Percentiles rank a stretch among this genome's conserved stretches.
phyloP scores from a whole-genome alignment of 768 basidiomycete species.

The Kwoniella bestiolae region DNA sequence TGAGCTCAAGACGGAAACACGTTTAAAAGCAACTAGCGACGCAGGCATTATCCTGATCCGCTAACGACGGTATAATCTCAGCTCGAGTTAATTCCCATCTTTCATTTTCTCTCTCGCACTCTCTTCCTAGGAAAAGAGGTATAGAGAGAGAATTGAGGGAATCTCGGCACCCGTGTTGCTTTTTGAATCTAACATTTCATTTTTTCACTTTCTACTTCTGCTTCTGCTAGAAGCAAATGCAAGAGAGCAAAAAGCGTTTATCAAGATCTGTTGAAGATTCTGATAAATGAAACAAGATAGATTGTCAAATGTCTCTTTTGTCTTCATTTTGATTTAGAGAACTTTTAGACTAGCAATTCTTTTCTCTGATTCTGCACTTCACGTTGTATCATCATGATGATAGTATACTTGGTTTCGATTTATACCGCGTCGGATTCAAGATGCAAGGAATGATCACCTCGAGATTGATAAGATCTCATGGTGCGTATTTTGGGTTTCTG shows the following conservation, averaged over 20 bases:
- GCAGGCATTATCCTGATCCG: conserved; percentile 59
- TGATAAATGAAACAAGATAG: conserved; percentile 14
- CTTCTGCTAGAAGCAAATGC: background rate
- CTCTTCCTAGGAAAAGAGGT: background rate
- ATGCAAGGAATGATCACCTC: background rate
- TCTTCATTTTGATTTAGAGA: background rate
- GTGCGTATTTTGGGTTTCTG: background rate
- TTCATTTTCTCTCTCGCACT: background rate
- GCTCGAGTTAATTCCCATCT: conserved; percentile 29
- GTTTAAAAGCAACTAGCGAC: conserved; percentile 55
- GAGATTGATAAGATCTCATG: background rate
- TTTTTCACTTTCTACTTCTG: background rate
- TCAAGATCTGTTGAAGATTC: conserved; percentile 16
- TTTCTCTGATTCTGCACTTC: no score
- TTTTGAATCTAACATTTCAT: conserved; percentile 14
- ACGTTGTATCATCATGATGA: no score
- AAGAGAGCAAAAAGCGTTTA: background rate
- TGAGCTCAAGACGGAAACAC: conserved; percentile 38
- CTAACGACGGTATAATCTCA: conserved; percentile 59
- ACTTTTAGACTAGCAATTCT: conserved; percentile 11
- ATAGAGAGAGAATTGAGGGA: background rate
- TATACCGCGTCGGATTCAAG: conserved; percentile 2
- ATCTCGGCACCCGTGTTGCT: conserved; percentile 45
- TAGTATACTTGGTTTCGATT: no score
- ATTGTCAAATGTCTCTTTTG: conserved; percentile 3